Percentiles rank a stretch among this genome's conserved stretches.
These are phyloP conservation scores for Scheffersomyces illinoinensis DNA, from an alignment of 1,139 yeast species.

Conservation along the genomic window DNA sequence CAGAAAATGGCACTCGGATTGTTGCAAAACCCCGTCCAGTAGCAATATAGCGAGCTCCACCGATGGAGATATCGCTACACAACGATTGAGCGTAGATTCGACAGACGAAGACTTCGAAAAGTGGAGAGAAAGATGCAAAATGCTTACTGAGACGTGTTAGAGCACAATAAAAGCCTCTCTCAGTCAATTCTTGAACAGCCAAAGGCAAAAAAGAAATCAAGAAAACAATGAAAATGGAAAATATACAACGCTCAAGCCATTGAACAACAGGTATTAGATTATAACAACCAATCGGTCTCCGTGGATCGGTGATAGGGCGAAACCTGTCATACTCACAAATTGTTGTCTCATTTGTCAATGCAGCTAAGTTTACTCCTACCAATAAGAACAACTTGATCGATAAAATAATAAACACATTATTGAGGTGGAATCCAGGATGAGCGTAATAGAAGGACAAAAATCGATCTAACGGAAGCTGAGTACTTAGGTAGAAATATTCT, in stretches of 20 bases:
- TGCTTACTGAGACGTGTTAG: constrained; percentile 46
- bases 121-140: constrained; percentile 50
- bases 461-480: constrained; percentile 51
- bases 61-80: constrained; percentile 47
- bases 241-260: constrained; percentile 51
- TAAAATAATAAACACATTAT: constrained; percentile 50
- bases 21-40: constrained; percentile 61
- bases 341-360: constrained; percentile 43
- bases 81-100: constrained; percentile 51
- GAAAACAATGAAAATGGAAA: constrained; percentile 52
- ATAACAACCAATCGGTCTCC: constrained; percentile 45
- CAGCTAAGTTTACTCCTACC: constrained; percentile 49
- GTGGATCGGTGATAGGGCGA: constrained; percentile 50
- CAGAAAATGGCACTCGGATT: constrained; percentile 42
- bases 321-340: constrained; percentile 48
- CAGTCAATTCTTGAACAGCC: constrained; percentile 52
- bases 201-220: constrained; percentile 52
- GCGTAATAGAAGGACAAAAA: constrained; percentile 56
- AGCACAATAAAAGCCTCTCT: constrained; percentile 50
- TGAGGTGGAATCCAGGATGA: constrained; percentile 58
- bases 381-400: constrained; percentile 49
- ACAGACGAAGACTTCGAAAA: constrained; percentile 56
- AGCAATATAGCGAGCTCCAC: constrained; percentile 56
- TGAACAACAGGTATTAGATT: constrained; percentile 50
- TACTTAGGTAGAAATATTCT: constrained; percentile 52